Percentiles rank a stretch among this genome's conserved stretches.
Conservation (phyloP, 495 filamentous ascomycete genomes). For the Neurospora sp. region DNA sequence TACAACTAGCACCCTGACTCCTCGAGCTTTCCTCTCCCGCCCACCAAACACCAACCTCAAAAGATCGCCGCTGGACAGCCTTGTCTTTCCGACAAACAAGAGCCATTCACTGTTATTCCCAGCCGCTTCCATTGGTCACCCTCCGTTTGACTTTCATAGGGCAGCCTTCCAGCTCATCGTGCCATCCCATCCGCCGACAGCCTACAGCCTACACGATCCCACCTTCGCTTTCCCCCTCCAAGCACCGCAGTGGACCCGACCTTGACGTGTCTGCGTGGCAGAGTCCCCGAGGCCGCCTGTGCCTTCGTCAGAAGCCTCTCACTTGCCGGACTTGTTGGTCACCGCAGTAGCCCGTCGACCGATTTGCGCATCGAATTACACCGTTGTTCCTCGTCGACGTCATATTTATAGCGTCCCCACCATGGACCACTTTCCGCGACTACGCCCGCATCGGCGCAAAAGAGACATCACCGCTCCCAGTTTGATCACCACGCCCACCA, state of each 20-base stretch:
- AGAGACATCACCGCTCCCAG: constrained; percentile 12
- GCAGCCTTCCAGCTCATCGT: not conserved
- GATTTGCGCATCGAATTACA: not conserved
- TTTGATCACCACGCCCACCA: constrained; percentile 11
- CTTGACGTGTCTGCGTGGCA: not conserved
- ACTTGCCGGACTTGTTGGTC: not conserved
- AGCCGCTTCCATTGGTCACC: not conserved
- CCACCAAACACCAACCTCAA: not conserved
- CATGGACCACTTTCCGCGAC: constrained; percentile 19
- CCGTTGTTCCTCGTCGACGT: not conserved
- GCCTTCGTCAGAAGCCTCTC: not conserved
- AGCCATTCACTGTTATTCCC: not conserved
- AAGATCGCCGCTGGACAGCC: not conserved
- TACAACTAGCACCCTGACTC: not conserved
- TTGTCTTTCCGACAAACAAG: not conserved
- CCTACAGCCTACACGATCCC: not conserved
- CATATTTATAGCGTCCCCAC: not conserved
- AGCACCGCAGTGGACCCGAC: not conserved
- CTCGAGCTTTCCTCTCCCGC: not conserved
- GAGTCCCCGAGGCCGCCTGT: not conserved
- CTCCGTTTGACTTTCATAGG: not conserved
- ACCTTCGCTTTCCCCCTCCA: not conserved
- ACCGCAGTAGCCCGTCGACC: not conserved
- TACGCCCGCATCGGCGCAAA: constrained; percentile 17
- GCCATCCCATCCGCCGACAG: not conserved